Percentiles rank a stretch among this genome's conserved stretches.
Evolutionary conservation across 1,284 basidiomycete species (phyloP).

Genomic region (Microbotryum scabiosae): DNA sequence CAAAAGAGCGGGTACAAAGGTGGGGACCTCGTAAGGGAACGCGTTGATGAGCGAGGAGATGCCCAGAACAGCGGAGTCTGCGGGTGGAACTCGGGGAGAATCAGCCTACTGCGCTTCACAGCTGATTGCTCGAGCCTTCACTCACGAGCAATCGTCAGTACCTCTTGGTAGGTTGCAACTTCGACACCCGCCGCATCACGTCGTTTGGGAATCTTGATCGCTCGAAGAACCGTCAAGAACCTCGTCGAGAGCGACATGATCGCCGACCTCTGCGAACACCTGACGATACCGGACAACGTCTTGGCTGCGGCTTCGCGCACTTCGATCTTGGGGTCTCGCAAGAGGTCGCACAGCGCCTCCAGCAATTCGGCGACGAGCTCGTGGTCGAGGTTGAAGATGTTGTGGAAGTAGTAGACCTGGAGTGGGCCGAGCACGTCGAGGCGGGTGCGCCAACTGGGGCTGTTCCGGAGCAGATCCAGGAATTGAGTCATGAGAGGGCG

Average conservation of each 20-base stretch:
- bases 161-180: conserved; percentile 60
- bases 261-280: conserved; percentile 83
- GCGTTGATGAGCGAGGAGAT: conserved; percentile 69
- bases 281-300: conserved; percentile 77
- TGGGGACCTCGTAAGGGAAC: conserved; percentile 75
- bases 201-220: conserved; percentile 61
- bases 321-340: conserved; percentile 84
- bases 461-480: conserved; percentile 41
- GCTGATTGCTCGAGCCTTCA: conserved; percentile 7
- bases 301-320: conserved; percentile 89
- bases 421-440: conserved; percentile 46
- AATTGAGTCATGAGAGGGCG: conserved; percentile 42
- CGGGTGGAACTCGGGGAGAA: not conserved
- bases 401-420: conserved; percentile 81
- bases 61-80: conserved; percentile 62
- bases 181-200: conserved; percentile 48
- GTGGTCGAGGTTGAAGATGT: conserved; percentile 46
- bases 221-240: conserved; percentile 59
- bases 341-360: conserved; percentile 59
- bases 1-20: conserved; percentile 75
- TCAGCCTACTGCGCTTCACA: conserved; percentile 3
- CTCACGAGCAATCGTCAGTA: conserved; percentile 70
- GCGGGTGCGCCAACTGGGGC: conserved; percentile 45
- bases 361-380: conserved; percentile 27
- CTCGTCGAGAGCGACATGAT: conserved; percentile 77